A percentile compares a stretch with the other conserved stretches of the same genome.
Evolutionary conservation across 345 rosid species (phyloP).

Genomic region (Hibiscus mutabilis): DNA sequence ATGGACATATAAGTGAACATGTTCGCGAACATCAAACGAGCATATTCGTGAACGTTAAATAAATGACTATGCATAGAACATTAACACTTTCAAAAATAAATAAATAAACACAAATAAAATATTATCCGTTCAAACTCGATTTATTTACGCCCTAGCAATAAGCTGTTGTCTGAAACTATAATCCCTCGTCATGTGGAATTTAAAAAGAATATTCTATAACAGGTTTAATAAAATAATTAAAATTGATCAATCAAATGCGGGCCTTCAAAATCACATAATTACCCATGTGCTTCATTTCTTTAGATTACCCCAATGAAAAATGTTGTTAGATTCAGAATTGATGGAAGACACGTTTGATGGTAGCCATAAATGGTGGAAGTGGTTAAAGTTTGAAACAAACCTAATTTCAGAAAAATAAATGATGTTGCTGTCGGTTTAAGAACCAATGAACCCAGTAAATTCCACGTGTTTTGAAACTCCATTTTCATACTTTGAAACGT

Average conservation of each 20-base stretch:
- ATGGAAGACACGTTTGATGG: not conserved
- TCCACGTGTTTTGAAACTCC: not conserved
- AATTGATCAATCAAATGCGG: not conserved
- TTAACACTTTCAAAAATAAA: too few relatives aligned
- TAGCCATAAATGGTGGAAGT: not conserved
- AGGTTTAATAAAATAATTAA: too few relatives aligned
- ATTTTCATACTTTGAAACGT: not conserved
- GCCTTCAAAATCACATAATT: not conserved
- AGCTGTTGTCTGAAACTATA: not conserved
- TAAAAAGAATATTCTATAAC: not conserved
- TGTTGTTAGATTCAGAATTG: not conserved
- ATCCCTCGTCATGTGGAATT: not conserved
- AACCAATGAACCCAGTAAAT: not conserved
- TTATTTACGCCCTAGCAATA: too few relatives aligned
- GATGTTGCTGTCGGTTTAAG: not conserved
- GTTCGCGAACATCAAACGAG: too few relatives aligned
- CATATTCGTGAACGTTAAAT: too few relatives aligned
- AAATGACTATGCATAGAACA: too few relatives aligned
- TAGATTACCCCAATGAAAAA: too few relatives aligned
- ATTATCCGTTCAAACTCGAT: too few relatives aligned
- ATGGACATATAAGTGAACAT: too few relatives aligned
- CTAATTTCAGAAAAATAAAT: not conserved
- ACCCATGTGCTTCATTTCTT: not conserved
- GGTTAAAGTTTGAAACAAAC: not conserved
- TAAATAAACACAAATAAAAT: too few relatives aligned